Percentiles rank a stretch among this genome's conserved stretches.
These are phyloP conservation scores for Botrytis elliptica DNA, from an alignment of 2,329 filamentous ascomycete genomes.

Conservation along the genomic window DNA sequence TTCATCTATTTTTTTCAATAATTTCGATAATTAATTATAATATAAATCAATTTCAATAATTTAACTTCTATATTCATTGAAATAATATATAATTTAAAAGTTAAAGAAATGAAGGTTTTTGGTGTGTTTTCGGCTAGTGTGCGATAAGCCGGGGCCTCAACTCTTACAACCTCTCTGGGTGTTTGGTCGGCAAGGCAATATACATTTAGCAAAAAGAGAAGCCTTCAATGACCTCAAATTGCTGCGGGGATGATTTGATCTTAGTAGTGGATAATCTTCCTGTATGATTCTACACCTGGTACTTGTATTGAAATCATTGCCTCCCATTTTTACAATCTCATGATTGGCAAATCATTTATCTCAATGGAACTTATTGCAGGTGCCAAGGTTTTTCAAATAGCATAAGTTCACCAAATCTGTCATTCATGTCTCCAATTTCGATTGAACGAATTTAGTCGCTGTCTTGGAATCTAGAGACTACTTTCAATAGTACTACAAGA, in stretches of 20 bases:
- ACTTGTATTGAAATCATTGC: not conserved
- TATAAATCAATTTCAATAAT: too few species aligned
- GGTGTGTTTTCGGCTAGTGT: too few species aligned
- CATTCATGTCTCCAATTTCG: not conserved
- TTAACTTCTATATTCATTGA: too few species aligned
- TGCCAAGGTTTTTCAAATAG: not conserved
- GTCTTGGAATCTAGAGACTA: not conserved
- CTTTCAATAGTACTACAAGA: not conserved
- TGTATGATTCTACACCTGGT: not conserved
- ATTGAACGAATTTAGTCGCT: not conserved
- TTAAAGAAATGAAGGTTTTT: too few species aligned
- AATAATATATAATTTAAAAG: too few species aligned
- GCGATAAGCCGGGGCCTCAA: too few species aligned
- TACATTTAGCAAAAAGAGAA: not conserved
- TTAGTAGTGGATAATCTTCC: constrained; percentile 3
- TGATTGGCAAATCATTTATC: not conserved
- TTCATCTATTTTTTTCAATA: too few species aligned
- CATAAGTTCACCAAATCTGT: not conserved
- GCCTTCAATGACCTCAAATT: not conserved
- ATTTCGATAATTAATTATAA: too few species aligned
- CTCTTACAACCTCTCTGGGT: not conserved
- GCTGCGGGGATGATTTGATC: not conserved
- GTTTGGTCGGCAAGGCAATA: not conserved
- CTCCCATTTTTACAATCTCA: not conserved
- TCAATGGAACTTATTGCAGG: not conserved